Base-by-base conservation (phyloP, 352 stramenopile species). In the Globisporangium uncinulatum region DNA sequence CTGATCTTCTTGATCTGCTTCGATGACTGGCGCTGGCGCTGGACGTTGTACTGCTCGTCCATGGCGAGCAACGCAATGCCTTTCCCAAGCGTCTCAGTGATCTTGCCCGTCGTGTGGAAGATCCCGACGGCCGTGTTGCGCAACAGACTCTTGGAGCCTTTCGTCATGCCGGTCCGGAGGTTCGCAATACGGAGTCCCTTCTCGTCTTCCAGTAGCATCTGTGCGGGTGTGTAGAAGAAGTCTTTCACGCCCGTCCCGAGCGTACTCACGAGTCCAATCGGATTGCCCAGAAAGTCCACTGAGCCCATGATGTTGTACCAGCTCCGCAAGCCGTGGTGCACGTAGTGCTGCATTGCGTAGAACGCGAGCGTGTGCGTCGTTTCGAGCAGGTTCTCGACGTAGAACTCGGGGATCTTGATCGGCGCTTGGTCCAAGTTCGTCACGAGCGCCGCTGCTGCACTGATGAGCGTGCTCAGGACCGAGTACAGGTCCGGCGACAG, bases 141-240 rank as follows among this genome's bases (percentile, higher is more conserved):
- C 21, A 96, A 56, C 45, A 96, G 67, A 55, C 83, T 92, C 60
- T 94, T 96, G 11, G 85, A 93, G 24, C 87, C 87, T 54, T 92
- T 92, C 0, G 84, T 94, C 84, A 94, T 94, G 9, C 84, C 84
- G 31, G 80, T 94, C n/a, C 84, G 77, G 29, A 93, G 62, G 50
- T 94, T 95, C 41, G 89, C 82, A 43, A 95, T 94, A 0, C 84
- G 74, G 9, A 94, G 46, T 4, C 85, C 86, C 32, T 93, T 88
- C 55, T 95, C 87, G 50, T 97, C 77, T 65, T 94, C 87, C 14
- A 98, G 73, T 15, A 98, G 69, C 71, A 96, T 96, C 64, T 97
- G 84, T 14, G 89, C 91, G 17, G 92, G 92, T 24, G 95, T 96
- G 66, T 97, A 97, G 61, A 98, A 98, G 69, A 98, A 98, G 57